These are phyloP conservation scores for Botrytis aclada DNA, from an alignment of 2,329 filamentous ascomycete species.

Conservation along the genomic window DNA sequence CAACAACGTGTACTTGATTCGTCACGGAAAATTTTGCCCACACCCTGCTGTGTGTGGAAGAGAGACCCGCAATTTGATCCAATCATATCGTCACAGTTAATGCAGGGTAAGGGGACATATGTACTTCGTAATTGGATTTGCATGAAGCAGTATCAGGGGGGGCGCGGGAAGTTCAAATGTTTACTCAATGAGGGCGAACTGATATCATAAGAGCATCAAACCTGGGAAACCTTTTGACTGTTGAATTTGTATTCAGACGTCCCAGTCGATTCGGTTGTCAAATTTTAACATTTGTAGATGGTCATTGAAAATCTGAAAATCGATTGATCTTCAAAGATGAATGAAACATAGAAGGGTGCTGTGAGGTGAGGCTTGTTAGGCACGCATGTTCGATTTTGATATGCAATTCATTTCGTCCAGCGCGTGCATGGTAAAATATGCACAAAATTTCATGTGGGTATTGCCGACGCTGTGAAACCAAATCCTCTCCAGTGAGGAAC, in stretches of 20 bases:
- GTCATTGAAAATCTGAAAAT: background rate
- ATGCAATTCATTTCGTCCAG: background rate
- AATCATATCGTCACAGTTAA: background rate
- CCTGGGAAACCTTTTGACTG: background rate
- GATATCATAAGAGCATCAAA: background rate
- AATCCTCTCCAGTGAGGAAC: conserved; percentile 5
- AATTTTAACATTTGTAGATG: background rate
- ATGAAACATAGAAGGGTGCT: background rate
- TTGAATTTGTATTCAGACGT: background rate
- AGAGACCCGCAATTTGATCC: background rate
- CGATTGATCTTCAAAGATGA: background rate
- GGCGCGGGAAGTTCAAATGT: background rate
- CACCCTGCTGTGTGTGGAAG: background rate
- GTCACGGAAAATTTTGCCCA: background rate
- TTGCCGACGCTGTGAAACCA: conserved; percentile 27
- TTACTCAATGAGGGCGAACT: background rate
- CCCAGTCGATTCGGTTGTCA: background rate
- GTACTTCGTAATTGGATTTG: conserved; percentile 14
- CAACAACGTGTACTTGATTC: conserved; percentile 1
- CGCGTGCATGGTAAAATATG: background rate
- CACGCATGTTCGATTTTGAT: background rate
- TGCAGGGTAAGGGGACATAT: background rate
- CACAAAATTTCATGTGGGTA: conserved; percentile 29
- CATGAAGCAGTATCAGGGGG: conserved; percentile 15
- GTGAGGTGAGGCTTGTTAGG: background rate